Percentiles rank a stretch among this genome's conserved stretches.
These are phyloP conservation scores for Botrytis pseudocinerea DNA, from an alignment of 2,329 filamentous ascomycete genomes.

Conservation along the genomic window DNA sequence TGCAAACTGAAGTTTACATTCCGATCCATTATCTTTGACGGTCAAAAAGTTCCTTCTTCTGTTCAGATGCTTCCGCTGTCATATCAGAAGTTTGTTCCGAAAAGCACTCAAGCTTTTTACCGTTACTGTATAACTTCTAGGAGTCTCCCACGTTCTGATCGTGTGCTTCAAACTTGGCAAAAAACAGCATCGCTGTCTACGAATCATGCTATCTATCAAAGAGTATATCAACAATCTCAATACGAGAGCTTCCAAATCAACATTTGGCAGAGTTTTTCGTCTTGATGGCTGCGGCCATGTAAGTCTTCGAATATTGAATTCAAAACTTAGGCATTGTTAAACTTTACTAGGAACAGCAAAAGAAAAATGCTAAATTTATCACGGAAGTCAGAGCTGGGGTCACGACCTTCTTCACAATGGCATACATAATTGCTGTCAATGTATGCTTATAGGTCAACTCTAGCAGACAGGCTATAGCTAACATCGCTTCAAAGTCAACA, in stretches of 20 bases:
- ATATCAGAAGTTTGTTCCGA: constrained; percentile 21
- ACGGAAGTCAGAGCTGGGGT: constrained; percentile 77
- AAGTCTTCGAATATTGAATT: constrained; percentile 36
- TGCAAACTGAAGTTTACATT: constrained; percentile 16
- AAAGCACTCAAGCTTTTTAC: constrained; percentile 6
- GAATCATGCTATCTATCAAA: constrained; percentile 22
- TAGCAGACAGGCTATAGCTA: background rate
- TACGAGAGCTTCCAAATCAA: constrained; percentile 45
- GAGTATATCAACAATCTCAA: constrained; percentile 38
- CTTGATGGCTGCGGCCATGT: constrained; percentile 70
- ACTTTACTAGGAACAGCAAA: constrained; percentile 59
- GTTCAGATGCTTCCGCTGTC: constrained; percentile 23
- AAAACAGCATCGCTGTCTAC: background rate
- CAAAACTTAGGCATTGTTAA: background rate
- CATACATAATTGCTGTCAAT: constrained; percentile 79
- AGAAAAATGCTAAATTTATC: constrained; percentile 69
- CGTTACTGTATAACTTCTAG: constrained; percentile 29
- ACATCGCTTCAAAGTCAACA: constrained; percentile 55
- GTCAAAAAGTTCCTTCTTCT: constrained; percentile 2
- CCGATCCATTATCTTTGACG: constrained; percentile 21
- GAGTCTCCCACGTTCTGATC: constrained; percentile 31
- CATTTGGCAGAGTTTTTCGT: constrained; percentile 62
- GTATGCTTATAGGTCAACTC: constrained; percentile 43
- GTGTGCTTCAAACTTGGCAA: constrained; percentile 21
- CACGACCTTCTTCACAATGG: constrained; percentile 80